Conservation (phyloP, 2,329 filamentous ascomycete genomes). For the Nigrospora osmanthi region DNA sequence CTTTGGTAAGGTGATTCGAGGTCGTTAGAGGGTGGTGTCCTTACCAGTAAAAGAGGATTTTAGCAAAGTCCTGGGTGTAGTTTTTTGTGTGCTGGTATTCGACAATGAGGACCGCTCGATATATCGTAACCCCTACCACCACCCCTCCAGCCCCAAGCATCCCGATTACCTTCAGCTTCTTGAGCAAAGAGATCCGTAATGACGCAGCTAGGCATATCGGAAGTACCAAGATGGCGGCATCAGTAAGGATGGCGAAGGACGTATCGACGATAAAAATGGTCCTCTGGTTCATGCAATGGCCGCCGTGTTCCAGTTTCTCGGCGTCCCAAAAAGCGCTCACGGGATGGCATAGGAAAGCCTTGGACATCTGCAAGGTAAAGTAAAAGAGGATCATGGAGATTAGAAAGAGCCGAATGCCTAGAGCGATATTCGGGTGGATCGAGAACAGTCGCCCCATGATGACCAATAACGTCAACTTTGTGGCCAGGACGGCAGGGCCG, state of each 20-base stretch:
- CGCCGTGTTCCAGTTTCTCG: neutral
- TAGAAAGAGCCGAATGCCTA: neutral
- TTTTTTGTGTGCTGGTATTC: neutral
- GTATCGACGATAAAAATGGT: neutral
- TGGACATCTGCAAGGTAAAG: neutral
- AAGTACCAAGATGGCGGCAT: neutral
- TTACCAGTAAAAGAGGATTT: neutral
- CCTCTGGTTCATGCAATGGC: neutral
- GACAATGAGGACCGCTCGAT: neutral
- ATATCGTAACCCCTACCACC: neutral
- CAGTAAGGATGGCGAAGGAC: neutral
- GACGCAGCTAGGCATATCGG: neutral
- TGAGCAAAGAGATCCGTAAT: neutral
- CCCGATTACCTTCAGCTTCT: neutral
- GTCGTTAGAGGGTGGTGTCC: neutral
- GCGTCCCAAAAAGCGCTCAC: neutral
- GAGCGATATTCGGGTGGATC: neutral
- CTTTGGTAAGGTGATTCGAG: too few relatives aligned
- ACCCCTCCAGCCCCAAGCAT: neutral
- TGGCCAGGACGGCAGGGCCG: neutral
- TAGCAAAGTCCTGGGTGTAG: neutral
- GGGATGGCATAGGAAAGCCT: neutral
- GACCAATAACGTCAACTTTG: neutral
- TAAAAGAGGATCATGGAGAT: neutral
- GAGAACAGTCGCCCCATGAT: neutral